These are phyloP conservation scores for Uromyces viciae-fabae DNA, from an alignment of 1,284 basidiomycete genomes.

Conservation along the genomic window DNA sequence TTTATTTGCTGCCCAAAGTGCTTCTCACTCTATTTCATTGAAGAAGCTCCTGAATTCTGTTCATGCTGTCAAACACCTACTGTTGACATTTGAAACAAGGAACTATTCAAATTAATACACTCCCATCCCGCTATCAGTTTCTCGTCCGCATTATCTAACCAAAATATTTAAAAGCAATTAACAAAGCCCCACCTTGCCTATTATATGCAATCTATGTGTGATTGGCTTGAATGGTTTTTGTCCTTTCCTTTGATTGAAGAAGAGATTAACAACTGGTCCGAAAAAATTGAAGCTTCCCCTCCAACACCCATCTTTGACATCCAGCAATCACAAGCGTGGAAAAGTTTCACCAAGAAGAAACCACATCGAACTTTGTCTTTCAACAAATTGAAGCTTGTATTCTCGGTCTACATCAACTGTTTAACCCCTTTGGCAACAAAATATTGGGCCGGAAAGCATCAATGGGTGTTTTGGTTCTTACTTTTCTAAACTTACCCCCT, in stretches of 20 bases:
- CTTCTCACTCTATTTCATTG: background rate
- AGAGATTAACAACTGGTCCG: background rate
- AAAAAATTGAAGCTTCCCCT: no score
- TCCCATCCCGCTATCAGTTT: background rate
- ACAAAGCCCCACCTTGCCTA: background rate
- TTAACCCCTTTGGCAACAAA: background rate
- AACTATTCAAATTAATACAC: constrained; percentile 1
- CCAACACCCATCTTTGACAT: constrained; percentile 15
- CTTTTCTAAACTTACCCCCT: constrained; percentile 25
- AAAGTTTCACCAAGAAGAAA: background rate
- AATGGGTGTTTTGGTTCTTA: constrained; percentile 26
- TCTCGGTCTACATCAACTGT: background rate
- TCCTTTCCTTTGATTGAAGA: constrained; percentile 6
- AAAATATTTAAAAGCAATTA: background rate
- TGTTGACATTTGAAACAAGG: constrained; percentile 1
- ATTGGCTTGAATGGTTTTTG: background rate
- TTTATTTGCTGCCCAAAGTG: constrained; percentile 18
- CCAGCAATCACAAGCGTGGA: constrained; percentile 7
- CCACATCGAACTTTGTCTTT: background rate
- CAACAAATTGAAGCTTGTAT: background rate
- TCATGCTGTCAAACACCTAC: constrained; percentile 3
- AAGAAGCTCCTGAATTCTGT: background rate
- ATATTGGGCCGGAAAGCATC: background rate
- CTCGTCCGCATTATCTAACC: background rate
- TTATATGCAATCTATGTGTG: background rate